phyloP scores from a whole-genome alignment of 345 rosid genomes.

The Ailanthus altissimus region DNA sequence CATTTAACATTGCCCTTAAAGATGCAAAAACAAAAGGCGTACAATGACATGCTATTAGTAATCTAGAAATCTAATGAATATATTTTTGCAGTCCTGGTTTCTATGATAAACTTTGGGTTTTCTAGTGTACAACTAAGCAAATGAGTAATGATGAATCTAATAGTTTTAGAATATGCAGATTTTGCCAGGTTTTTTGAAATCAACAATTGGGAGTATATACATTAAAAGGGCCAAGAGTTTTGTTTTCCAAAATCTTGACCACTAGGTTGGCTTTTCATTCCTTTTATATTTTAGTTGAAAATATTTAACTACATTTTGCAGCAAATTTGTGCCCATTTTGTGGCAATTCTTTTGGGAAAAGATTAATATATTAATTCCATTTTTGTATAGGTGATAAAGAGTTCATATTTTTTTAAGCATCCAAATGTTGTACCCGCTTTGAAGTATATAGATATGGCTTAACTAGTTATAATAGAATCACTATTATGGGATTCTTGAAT shows the following conservation, averaged over 20 bases:
- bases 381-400: no score
- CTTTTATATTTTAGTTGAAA: not conserved
- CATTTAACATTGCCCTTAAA: not conserved
- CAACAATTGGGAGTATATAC: constrained; percentile 54
- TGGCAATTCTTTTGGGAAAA: no score
- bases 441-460: no score
- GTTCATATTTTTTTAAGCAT: no score
- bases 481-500: no score
- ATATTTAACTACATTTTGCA: no score
- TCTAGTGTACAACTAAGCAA: not conserved
- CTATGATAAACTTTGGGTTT: not conserved
- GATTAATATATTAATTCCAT: no score
- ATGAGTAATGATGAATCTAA: not conserved
- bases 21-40: not conserved
- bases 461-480: no score
- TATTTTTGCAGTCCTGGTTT: not conserved
- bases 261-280: constrained; percentile 44
- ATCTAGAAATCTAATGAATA: not conserved
- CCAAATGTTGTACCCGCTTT: no score
- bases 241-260: constrained; percentile 90
- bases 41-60: not conserved
- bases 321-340: no score
- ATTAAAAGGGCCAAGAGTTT: constrained; percentile 76
- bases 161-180: constrained; percentile 52
- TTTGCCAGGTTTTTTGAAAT: constrained; percentile 81